A percentile compares a stretch with the other conserved stretches of the same genome.
These are phyloP conservation scores for Penicillium simplicissimum DNA, from an alignment of 495 filamentous ascomycete genomes.

Conservation along the genomic window DNA sequence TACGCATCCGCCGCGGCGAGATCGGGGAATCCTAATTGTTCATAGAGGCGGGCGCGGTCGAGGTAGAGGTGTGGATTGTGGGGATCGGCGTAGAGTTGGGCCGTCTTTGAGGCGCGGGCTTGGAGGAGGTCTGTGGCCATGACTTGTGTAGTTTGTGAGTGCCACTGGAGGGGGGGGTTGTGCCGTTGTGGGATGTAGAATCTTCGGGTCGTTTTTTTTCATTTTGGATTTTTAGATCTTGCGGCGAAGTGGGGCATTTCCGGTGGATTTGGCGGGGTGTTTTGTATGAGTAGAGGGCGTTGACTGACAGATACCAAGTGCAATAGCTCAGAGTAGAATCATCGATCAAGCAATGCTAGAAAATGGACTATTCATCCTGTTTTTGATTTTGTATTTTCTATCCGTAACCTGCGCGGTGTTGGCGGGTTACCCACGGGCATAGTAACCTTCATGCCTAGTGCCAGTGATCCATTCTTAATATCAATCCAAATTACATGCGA, in stretches of 20 bases:
- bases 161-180: neutral
- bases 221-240: neutral
- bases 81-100: constrained; percentile 51
- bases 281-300: neutral
- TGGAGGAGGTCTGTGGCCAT: constrained; percentile 25
- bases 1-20: constrained; percentile 90
- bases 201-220: neutral
- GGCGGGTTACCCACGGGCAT: neutral
- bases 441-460: neutral
- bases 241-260: constrained; percentile 8
- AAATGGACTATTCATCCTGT: neutral
- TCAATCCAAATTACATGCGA: constrained; percentile 1
- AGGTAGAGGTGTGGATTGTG: constrained; percentile 81
- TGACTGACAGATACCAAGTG: too few species aligned
- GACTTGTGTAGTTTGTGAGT: neutral
- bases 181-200: neutral
- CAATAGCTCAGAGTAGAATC: too few species aligned
- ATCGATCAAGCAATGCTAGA: neutral
- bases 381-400: neutral
- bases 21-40: constrained; percentile 81
- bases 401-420: neutral
- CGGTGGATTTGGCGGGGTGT: constrained; percentile 8
- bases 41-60: constrained; percentile 67
- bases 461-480: constrained; percentile 8
- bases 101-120: constrained; percentile 27